Evolutionary conservation across 495 filamentous ascomycete species (phyloP).

Genomic region (Letharia lupina): DNA sequence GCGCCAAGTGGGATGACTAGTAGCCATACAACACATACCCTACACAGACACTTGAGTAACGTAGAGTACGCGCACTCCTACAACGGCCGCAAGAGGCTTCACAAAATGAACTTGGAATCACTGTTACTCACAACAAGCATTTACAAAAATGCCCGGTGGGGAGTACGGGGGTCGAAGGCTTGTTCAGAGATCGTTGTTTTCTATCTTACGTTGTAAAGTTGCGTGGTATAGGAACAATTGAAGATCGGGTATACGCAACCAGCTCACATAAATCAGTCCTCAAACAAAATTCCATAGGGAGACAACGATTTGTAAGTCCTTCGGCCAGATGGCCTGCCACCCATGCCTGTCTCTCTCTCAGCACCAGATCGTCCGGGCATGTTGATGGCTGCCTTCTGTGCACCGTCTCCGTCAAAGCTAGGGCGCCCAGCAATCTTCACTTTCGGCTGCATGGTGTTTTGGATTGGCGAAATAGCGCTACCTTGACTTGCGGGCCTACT

Average conservation of each 20-base stretch:
- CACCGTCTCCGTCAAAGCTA: conserved; percentile 5
- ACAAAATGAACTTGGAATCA: neutral
- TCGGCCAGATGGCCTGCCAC: conserved; percentile 7
- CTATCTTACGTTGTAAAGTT: neutral
- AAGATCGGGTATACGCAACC: conserved; percentile 5
- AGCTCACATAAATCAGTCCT: conserved; percentile 9
- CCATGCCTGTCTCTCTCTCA: neutral
- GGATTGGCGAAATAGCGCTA: neutral
- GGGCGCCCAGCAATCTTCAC: conserved; percentile 15
- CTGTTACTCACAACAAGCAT: neutral
- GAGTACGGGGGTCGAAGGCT: neutral
- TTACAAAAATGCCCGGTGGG: neutral
- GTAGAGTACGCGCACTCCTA: neutral
- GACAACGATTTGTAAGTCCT: conserved; percentile 23
- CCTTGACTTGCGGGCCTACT: conserved; percentile 14
- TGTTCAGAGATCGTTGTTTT: neutral
- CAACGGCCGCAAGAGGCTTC: neutral
- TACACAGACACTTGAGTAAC: neutral
- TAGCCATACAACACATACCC: neutral
- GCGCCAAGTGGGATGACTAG: neutral
- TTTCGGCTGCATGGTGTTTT: conserved; percentile 19
- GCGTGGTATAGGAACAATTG: neutral
- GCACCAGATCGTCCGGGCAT: conserved; percentile 8
- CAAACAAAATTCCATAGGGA: conserved; percentile 23
- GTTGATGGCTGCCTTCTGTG: conserved; percentile 11